These are phyloP conservation scores for Yamadazyma scolyti DNA, from an alignment of 805 yeast genomes.

Conservation along the genomic window DNA sequence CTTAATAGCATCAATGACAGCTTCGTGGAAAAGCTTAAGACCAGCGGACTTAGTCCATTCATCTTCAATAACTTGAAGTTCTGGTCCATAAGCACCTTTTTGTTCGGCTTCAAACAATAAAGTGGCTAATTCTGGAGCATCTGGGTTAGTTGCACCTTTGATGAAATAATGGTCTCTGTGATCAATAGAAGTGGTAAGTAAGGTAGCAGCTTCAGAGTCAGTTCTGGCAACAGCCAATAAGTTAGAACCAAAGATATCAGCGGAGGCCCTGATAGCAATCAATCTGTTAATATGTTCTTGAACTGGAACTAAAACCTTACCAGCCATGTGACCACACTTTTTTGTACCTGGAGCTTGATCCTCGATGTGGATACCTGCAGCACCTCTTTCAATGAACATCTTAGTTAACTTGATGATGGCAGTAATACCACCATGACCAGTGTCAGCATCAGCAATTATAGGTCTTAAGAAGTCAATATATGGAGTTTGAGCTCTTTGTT, in stretches of 20 bases:
- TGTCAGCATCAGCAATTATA: conserved; percentile 95
- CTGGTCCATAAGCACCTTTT: conserved; percentile 67
- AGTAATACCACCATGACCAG: conserved; percentile 98
- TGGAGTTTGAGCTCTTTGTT: conserved; percentile 65
- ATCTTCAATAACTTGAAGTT: conserved; percentile 68
- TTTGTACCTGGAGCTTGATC: conserved; percentile 99
- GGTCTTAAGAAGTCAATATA: conserved; percentile 90
- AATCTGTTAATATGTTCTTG: conserved; percentile 96
- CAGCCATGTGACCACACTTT: conserved; percentile 99
- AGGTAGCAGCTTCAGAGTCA: conserved; percentile 96
- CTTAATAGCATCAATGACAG: conserved; percentile 79
- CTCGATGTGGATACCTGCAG: conserved; percentile 98
- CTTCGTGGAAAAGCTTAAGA: conserved; percentile 84
- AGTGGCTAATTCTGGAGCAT: conserved; percentile 66
- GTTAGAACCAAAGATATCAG: conserved; percentile 88
- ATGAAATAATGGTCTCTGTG: conserved; percentile 91
- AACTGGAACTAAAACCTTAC: conserved; percentile 94
- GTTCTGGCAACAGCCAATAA: conserved; percentile 90
- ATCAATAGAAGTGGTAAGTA: conserved; percentile 90
- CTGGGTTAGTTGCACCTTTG: conserved; percentile 87
- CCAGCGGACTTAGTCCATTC: conserved; percentile 84
- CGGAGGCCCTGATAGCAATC: conserved; percentile 90
- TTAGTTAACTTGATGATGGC: conserved; percentile 94
- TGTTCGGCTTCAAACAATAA: conserved; percentile 80
- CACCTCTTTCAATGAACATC: conserved; percentile 95